A percentile compares a stretch with the other conserved stretches of the same genome.
These are phyloP conservation scores for Curvularia lunata DNA, from an alignment of 2,329 filamentous ascomycete genomes.

Conservation along the genomic window DNA sequence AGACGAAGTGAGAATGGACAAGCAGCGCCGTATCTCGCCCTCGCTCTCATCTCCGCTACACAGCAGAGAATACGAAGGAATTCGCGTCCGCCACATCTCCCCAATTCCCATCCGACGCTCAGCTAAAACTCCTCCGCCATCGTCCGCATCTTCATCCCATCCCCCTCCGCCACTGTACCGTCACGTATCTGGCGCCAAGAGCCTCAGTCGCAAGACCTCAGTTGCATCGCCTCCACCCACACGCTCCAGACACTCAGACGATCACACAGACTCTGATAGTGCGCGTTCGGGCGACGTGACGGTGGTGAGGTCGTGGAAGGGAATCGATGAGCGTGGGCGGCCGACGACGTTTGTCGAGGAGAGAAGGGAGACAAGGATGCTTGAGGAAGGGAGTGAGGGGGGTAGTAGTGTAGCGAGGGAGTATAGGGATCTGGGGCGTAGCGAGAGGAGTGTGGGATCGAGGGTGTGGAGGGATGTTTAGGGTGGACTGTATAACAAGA, in stretches of 20 bases:
- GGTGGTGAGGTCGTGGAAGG: conserved; percentile 34
- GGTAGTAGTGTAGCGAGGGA: conserved; percentile 8
- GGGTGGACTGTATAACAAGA: too few relatives aligned
- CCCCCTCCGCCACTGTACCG: conserved; percentile 20
- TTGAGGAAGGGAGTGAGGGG: conserved; percentile 19
- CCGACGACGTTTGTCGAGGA: conserved; percentile 39
- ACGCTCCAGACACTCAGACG: conserved; percentile 16
- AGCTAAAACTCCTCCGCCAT: neutral
- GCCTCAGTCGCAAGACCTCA: conserved; percentile 14
- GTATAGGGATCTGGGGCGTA: conserved; percentile 3
- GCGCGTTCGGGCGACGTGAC: conserved; percentile 24
- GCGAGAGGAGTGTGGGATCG: conserved; percentile 1
- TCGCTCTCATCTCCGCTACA: conserved; percentile 11
- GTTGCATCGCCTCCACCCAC: conserved; percentile 16
- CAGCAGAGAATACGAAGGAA: conserved; percentile 14
- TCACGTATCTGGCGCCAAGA: conserved; percentile 18
- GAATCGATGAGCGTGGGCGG: conserved; percentile 38
- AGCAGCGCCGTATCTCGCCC: conserved; percentile 24
- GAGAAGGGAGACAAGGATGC: conserved; percentile 20
- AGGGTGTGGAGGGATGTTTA: conserved; percentile 21
- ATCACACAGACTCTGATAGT: conserved; percentile 37
- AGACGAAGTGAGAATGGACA: conserved; percentile 30
- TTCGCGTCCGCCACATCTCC: conserved; percentile 24
- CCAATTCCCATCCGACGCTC: conserved; percentile 13
- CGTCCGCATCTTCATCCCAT: conserved; percentile 9